Conservation (phyloP, 2,329 filamentous ascomycete genomes). For the Fusarium domesticum region DNA sequence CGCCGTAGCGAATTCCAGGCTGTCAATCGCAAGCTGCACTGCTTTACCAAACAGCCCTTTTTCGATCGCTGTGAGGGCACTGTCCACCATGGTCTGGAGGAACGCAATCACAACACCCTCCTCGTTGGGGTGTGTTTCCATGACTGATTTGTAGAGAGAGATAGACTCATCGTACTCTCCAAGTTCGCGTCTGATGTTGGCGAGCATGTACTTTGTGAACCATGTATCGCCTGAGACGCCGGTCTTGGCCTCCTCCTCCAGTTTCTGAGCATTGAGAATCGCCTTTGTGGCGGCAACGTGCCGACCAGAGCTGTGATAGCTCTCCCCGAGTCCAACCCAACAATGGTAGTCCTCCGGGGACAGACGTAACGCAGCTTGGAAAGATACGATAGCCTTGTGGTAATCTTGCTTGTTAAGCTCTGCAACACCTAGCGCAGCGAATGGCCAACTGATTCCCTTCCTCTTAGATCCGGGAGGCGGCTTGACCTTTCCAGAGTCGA, state of each 20-base stretch:
- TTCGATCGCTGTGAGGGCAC: slow-evolving; percentile 71
- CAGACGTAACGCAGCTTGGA: slow-evolving; percentile 83
- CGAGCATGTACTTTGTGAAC: slow-evolving; percentile 97
- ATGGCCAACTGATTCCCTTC: slow-evolving; percentile 93
- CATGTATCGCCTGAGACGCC: slow-evolving; percentile 66
- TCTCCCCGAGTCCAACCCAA: slow-evolving; percentile 95
- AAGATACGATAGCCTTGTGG: slow-evolving; percentile 82
- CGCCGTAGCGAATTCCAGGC: slow-evolving; percentile 63
- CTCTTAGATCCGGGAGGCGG: slow-evolving; percentile 90
- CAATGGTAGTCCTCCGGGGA: slow-evolving; percentile 87
- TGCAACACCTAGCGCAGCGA: slow-evolving; percentile 87
- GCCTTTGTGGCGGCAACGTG: slow-evolving; percentile 94
- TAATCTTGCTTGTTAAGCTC: slow-evolving; percentile 95
- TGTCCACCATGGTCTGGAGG: slow-evolving; percentile 84
- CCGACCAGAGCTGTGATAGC: slow-evolving; percentile 89
- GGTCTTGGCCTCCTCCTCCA: slow-evolving; percentile 59
- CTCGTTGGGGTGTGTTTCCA: slow-evolving; percentile 66
- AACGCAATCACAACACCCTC: slow-evolving; percentile 85
- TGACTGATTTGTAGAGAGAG: slow-evolving; percentile 69
- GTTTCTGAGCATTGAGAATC: slow-evolving; percentile 76
- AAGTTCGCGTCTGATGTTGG: slow-evolving; percentile 88
- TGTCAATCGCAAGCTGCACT: slow-evolving; percentile 64
- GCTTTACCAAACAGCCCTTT: slow-evolving; percentile 86
- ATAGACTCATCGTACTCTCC: slow-evolving; percentile 87
- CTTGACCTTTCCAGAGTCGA: slow-evolving; percentile 91